phyloP scores from a whole-genome alignment of 2,329 filamentous ascomycete species.

The Monosporascus sp. region DNA sequence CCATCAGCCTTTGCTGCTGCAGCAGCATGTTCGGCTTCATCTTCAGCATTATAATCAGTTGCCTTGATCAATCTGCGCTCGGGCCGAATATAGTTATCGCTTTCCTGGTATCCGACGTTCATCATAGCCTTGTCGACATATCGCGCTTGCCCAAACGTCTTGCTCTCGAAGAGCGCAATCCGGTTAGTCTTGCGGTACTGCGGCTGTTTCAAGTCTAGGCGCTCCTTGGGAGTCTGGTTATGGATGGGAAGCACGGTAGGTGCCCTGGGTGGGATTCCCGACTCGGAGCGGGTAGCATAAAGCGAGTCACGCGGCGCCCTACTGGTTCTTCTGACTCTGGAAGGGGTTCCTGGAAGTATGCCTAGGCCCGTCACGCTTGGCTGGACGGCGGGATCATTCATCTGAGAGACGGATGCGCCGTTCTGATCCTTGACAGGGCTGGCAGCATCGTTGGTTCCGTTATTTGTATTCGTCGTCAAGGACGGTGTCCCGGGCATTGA shows the following conservation, averaged over 20 bases:
- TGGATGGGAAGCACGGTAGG: slow-evolving; percentile 69
- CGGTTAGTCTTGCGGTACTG: slow-evolving; percentile 72
- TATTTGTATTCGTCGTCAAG: background rate
- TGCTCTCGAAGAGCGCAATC: slow-evolving; percentile 77
- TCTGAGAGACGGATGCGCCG: slow-evolving; percentile 32
- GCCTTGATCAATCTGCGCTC: slow-evolving; percentile 66
- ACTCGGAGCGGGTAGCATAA: slow-evolving; percentile 45
- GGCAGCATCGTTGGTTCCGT: slow-evolving; percentile 34
- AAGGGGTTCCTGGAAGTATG: slow-evolving; percentile 30
- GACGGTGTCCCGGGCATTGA: slow-evolving; percentile 33
- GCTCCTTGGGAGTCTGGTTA: slow-evolving; percentile 75
- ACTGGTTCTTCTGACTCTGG: slow-evolving; percentile 33
- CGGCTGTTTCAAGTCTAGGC: slow-evolving; percentile 70
- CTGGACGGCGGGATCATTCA: slow-evolving; percentile 37
- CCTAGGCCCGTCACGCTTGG: slow-evolving; percentile 19
- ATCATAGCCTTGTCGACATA: slow-evolving; percentile 97
- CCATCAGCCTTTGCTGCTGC: slow-evolving; percentile 47
- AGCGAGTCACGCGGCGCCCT: slow-evolving; percentile 49
- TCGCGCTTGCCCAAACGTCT: slow-evolving; percentile 75
- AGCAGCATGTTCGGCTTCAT: slow-evolving; percentile 47
- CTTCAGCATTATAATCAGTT: slow-evolving; percentile 52
- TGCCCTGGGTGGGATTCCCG: slow-evolving; percentile 43
- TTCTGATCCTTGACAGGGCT: slow-evolving; percentile 43
- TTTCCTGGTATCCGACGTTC: slow-evolving; percentile 92
- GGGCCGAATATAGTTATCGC: slow-evolving; percentile 77